Conservation (phyloP, 2,329 filamentous ascomycete genomes). For the Lasiodiplodia gonubiensis region DNA sequence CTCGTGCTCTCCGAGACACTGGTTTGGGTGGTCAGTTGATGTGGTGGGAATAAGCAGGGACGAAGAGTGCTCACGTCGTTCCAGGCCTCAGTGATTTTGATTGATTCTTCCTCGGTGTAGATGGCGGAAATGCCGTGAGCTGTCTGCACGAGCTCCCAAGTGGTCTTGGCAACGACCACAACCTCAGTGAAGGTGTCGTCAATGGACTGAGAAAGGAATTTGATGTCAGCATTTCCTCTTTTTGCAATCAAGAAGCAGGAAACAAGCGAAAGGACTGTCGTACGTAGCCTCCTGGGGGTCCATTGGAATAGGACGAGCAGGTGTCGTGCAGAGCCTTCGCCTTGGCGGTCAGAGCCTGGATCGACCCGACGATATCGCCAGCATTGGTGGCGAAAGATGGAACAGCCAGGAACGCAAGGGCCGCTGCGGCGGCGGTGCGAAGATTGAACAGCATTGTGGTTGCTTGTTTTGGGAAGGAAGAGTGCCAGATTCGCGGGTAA, state of each 20-base stretch:
- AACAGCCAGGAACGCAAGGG: background rate
- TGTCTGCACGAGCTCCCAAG: background rate
- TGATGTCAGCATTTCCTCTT: background rate
- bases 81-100: background rate
- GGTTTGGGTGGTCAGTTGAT: background rate
- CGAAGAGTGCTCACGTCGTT: background rate
- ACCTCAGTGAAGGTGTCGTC: background rate
- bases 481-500: background rate
- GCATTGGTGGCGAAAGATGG: background rate
- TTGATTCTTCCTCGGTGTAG: background rate
- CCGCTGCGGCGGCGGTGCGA: background rate
- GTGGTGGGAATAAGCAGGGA: background rate
- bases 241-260: background rate
- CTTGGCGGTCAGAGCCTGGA: background rate
- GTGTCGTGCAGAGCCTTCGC: background rate
- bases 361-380: background rate
- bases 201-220: background rate
- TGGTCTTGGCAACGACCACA: background rate
- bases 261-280: background rate
- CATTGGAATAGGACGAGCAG: background rate
- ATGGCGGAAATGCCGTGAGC: too few species aligned
- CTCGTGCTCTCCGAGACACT: background rate
- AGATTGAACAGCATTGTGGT: slow-evolving; percentile 2
- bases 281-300: too few species aligned
- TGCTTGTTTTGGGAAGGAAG: background rate